Conservation (phyloP, 805 yeast species). For the Myxozyma vanderwaltii region DNA sequence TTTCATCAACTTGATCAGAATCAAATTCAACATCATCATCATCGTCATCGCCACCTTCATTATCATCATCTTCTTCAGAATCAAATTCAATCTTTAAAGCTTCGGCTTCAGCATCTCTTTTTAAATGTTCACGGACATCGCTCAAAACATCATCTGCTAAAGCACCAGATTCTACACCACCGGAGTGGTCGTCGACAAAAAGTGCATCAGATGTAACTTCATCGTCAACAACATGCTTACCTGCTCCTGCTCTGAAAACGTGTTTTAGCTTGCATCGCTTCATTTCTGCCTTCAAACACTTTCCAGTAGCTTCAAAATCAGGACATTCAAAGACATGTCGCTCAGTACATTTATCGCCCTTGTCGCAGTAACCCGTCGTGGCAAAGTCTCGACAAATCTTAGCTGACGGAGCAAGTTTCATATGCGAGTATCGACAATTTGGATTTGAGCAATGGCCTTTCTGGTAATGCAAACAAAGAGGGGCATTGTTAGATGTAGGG, state of each 20-base stretch:
- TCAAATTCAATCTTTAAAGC: conserved; percentile 13
- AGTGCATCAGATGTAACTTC: conserved; percentile 22
- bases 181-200: conserved; percentile 31
- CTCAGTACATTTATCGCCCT: conserved; percentile 60
- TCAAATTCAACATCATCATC: conserved; percentile 38
- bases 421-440: conserved; percentile 56
- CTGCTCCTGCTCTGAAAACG: conserved; percentile 41
- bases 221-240: conserved; percentile 33
- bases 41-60: conserved; percentile 30
- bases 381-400: conserved; percentile 68
- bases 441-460: conserved; percentile 52
- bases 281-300: conserved; percentile 54
- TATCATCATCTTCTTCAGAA: conserved; percentile 33
- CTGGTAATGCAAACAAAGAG: conserved; percentile 57
- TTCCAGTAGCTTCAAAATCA: conserved; percentile 63
- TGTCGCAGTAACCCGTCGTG: conserved; percentile 65
- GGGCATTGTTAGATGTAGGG: conserved; percentile 61
- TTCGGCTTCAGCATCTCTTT: conserved; percentile 21
- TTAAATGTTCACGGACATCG: conserved; percentile 28
- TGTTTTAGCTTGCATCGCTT: conserved; percentile 57
- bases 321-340: conserved; percentile 69
- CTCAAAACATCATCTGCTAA: conserved; percentile 25
- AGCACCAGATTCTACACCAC: conserved; percentile 21
- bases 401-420: conserved; percentile 47
- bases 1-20: conserved; percentile 34